Base-by-base conservation (phyloP, 75 land plant genomes). In the Pinus taeda region DNA sequence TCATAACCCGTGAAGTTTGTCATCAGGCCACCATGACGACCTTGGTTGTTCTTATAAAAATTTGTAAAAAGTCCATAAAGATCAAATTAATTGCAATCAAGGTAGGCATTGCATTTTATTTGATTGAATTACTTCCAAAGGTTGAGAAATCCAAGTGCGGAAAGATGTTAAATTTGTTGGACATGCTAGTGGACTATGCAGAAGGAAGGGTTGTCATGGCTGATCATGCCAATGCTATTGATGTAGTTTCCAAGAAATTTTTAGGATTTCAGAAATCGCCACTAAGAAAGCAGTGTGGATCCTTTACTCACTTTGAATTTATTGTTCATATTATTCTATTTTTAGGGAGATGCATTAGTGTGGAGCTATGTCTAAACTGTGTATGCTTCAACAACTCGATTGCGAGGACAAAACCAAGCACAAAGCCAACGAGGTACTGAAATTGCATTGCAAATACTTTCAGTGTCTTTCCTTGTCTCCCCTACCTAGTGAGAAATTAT, bases 361-460 rank as follows among this genome's bases (percentile, higher is more conserved):
- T 59, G 89, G 89, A 4, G 30, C 84, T 45, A 84, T 84, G 84
- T 76, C 61, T 86, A 84, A 84, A 81, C 75, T 88, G 14, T 6
- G 78, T 63, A 78, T 66, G 2, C 21, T 88, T 76, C n/a, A 84
- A 55, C 86, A 88, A 22, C 6, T 84, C 6, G 82, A 76, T 3
- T 80, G 82, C 11, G 67, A 4, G 3, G n/a, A 2, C 0, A 73
- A 83, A 20, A 84, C 82, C 15, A 88, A 78, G 80, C 86, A 82
- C 53, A 84, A 59, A 71, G 86, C 81, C 36, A 14, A 79, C 73
- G 80, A 75, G 82, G 82, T 88, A 18, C 57, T 88, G 1, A 88
- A 75, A 78, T 4, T 84, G 82, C 84, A 88, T n/a, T 77, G 82
- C 77, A 24, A 57, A 49, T 26, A 18, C 58, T 13, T 88, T 86